A percentile compares a stretch with the other conserved stretches of the same genome.
These are phyloP conservation scores for Symbiodinium natans DNA, from an alignment of 73 alveolate species.

Conservation along the genomic window DNA sequence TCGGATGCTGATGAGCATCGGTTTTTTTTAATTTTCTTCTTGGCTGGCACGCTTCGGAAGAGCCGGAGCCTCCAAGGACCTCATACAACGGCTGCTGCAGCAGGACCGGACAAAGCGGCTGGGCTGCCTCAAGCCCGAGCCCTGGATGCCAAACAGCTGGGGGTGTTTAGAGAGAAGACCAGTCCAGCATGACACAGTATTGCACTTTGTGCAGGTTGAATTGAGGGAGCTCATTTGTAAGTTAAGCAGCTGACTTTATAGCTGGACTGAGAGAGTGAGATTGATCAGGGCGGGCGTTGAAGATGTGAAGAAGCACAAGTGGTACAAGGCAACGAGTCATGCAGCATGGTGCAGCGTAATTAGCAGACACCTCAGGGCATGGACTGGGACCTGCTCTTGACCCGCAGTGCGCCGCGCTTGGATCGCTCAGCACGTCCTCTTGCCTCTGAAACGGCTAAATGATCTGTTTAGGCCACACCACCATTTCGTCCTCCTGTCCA, in stretches of 20 bases:
- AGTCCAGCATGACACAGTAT: background rate
- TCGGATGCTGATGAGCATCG: too few species aligned
- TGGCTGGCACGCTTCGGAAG: background rate
- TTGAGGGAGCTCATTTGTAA: background rate
- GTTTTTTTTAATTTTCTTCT: background rate
- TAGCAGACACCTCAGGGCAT: slow-evolving; percentile 67
- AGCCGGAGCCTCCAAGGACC: slow-evolving; percentile 63
- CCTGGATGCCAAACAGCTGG: background rate
- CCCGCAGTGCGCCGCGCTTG: slow-evolving; percentile 45
- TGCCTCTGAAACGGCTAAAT: background rate
- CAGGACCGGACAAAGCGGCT: slow-evolving; percentile 97
- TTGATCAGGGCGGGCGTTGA: slow-evolving; percentile 94
- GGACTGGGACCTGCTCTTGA: slow-evolving; percentile 95
- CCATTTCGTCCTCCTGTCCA: slow-evolving; percentile 96
- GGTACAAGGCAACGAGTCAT: slow-evolving; percentile 92
- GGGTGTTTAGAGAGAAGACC: background rate
- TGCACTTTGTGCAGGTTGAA: too few species aligned
- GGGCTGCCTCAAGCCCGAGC: slow-evolving; percentile 96
- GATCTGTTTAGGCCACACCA: slow-evolving; percentile 69
- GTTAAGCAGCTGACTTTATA: background rate
- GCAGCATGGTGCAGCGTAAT: background rate
- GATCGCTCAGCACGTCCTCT: background rate
- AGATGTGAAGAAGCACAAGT: slow-evolving; percentile 95
- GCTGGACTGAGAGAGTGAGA: too few species aligned
- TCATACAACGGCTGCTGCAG: slow-evolving; percentile 95